These are phyloP conservation scores for Magnusiomyces sp. DNA, from an alignment of 1,139 yeast species.

Conservation along the genomic window DNA sequence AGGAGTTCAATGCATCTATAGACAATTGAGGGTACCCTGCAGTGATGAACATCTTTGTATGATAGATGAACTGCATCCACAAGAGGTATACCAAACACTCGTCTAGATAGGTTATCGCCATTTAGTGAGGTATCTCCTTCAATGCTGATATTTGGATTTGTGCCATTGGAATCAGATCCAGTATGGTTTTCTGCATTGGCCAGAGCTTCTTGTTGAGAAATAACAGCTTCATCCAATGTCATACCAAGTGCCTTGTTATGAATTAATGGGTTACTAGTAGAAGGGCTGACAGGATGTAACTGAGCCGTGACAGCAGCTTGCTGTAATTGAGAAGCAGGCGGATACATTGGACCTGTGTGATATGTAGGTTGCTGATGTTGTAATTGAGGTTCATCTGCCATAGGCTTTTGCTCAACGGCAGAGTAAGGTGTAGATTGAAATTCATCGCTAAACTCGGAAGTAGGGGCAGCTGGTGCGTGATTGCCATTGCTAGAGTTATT, in stretches of 20 bases:
- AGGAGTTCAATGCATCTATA: constrained; percentile 69
- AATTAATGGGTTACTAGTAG: too few species aligned
- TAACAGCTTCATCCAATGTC: constrained; percentile 6
- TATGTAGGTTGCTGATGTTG: too few species aligned
- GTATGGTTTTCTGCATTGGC: background rate
- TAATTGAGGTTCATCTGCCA: constrained; percentile 1
- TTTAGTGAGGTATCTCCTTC: background rate
- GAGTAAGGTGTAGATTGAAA: constrained; percentile 16
- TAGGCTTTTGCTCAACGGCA: constrained; percentile 12
- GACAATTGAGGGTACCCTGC: constrained; percentile 63
- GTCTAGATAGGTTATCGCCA: background rate
- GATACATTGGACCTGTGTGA: too few species aligned
- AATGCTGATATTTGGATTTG: background rate
- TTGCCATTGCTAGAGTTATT: constrained; percentile 10
- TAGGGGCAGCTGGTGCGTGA: constrained; percentile 1
- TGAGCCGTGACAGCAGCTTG: too few species aligned
- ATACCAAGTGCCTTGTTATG: constrained; percentile 4
- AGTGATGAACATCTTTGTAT: constrained; percentile 31
- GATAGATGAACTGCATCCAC: constrained; percentile 45
- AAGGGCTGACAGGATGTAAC: too few species aligned
- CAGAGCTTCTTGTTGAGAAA: constrained; percentile 6
- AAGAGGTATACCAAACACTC: constrained; percentile 60
- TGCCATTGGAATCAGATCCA: background rate
- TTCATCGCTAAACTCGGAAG: background rate
- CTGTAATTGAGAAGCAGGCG: too few species aligned